A percentile compares a stretch with the other conserved stretches of the same genome.
Evolutionary conservation across 1,284 basidiomycete species (phyloP).

Genomic region (Irpex rosettiformis): DNA sequence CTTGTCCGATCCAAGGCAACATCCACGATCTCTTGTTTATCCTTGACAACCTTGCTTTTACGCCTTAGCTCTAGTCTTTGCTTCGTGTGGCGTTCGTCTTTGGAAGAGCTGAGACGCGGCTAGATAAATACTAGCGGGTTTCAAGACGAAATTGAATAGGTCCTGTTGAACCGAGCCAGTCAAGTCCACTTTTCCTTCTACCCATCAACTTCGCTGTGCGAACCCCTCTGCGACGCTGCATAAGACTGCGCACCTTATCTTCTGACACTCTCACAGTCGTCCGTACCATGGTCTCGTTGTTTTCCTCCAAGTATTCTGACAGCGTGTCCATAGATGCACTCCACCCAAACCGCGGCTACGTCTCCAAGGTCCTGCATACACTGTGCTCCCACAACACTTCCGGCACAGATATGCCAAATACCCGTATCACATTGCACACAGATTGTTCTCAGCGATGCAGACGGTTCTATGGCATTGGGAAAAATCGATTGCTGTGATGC

Average conservation of each 20-base stretch:
- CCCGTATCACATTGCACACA: slow-evolving; percentile 5
- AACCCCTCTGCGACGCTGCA: background rate
- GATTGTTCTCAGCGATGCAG: slow-evolving; percentile 8
- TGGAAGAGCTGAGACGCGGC: background rate
- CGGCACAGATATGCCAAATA: background rate
- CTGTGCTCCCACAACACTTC: background rate
- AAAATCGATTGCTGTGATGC: slow-evolving; percentile 5
- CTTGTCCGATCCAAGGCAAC: background rate
- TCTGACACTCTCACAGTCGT: background rate
- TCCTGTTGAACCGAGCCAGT: background rate
- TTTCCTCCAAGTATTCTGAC: background rate
- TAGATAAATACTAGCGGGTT: background rate
- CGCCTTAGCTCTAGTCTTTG: background rate
- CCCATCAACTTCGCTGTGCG: background rate
- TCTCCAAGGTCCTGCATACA: background rate
- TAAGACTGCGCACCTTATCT: too few species aligned
- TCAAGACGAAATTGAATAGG: background rate
- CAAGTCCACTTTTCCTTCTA: background rate
- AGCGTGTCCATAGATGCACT: slow-evolving; percentile 4
- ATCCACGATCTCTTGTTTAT: background rate
- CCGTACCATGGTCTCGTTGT: background rate
- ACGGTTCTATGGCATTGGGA: slow-evolving; percentile 5
- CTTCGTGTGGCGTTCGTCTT: background rate
- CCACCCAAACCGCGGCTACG: slow-evolving; percentile 2
- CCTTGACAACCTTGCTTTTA: background rate